Base-by-base conservation (phyloP, 768 basidiomycete species). In the Pleurotus giganteus region DNA sequence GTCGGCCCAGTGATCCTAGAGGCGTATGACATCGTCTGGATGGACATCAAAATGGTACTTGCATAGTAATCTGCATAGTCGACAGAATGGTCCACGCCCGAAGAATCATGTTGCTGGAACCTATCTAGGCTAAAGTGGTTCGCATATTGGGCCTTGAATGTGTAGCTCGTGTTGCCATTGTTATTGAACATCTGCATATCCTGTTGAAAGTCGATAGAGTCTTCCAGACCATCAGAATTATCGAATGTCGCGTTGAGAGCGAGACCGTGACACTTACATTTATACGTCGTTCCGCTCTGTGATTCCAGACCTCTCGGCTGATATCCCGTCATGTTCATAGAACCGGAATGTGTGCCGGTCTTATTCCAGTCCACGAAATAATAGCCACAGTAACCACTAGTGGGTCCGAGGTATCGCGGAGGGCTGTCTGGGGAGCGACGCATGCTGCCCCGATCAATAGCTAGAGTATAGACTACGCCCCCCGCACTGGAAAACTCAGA, bases 131-230 rank as follows among this genome's bases (percentile, higher is more conserved):
- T 4, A 27, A 47, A 47, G 21, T 23, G n/a, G 26, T 47, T 23
- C 7, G 46, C 12, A 27, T 47, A 47, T n/a, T 15, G 24, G 13
- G 46, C 46, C 23, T 47, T 47, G 46, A 47, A 27, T 21, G 27
- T 29, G 24, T 15, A 17, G 15, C 15, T 15, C 11, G 26, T 15
- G 21, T 47, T 31, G 1, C 28, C 46, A 31, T 31, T 47, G 46
- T 28, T 21, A 15, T 27, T 7, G 46, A 47, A 21, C 46, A 47
- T 47, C 28, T 47, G 46, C 46, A 47, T 47, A 31, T 47, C 46
- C 21, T 47, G 46, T 4, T 27, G 13, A 21, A 47, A 47, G 28
- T 47, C 28, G 23, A 47, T 47, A 13, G 46, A 47, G n/a, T 47
- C 46, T 47, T 23, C 5, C 15, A 8, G 29, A 47, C n/a, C 1